Conservation (phyloP, 1,139 yeast genomes). For the Blastobotrys ciferrii region DNA sequence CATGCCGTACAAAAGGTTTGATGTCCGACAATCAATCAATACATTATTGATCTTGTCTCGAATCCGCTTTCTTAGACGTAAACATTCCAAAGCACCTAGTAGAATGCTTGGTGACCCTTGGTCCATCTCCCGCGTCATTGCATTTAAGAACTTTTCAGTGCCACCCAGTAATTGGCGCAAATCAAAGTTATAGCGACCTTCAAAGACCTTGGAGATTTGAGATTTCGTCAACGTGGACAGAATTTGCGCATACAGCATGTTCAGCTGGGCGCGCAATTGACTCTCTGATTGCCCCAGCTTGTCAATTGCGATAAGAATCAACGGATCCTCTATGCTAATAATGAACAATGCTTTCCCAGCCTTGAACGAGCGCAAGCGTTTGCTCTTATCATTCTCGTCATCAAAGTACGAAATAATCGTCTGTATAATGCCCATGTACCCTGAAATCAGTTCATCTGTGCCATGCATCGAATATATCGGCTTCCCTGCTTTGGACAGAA, state of each 20-base stretch:
- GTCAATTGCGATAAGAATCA: conserved; percentile 73
- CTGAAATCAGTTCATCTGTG: conserved; percentile 63
- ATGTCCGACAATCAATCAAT: conserved; percentile 43
- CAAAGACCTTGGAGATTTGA: conserved; percentile 65
- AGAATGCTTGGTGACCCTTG: conserved; percentile 54
- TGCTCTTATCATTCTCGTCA: conserved; percentile 10
- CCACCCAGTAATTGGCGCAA: conserved; percentile 72
- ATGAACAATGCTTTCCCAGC: conserved; percentile 51
- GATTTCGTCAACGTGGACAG: conserved; percentile 76
- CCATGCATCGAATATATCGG: conserved; percentile 86
- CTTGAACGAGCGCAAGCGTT: conserved; percentile 29
- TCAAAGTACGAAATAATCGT: conserved; percentile 64
- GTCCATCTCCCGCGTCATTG: conserved; percentile 56
- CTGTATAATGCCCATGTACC: conserved; percentile 65
- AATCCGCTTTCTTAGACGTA: conserved; percentile 47
- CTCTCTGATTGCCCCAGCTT: conserved; percentile 51
- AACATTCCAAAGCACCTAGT: conserved; percentile 61
- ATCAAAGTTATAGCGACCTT: conserved; percentile 76
- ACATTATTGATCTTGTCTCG: conserved; percentile 48
- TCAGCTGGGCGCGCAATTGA: conserved; percentile 64
- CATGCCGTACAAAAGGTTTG: conserved; percentile 60
- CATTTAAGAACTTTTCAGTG: conserved; percentile 59
- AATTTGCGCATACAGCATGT: conserved; percentile 74
- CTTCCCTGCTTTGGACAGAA: conserved; percentile 89
- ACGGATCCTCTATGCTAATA: conserved; percentile 63